Conservation (phyloP, 2,329 filamentous ascomycete genomes). For the Fulvia fulva region DNA sequence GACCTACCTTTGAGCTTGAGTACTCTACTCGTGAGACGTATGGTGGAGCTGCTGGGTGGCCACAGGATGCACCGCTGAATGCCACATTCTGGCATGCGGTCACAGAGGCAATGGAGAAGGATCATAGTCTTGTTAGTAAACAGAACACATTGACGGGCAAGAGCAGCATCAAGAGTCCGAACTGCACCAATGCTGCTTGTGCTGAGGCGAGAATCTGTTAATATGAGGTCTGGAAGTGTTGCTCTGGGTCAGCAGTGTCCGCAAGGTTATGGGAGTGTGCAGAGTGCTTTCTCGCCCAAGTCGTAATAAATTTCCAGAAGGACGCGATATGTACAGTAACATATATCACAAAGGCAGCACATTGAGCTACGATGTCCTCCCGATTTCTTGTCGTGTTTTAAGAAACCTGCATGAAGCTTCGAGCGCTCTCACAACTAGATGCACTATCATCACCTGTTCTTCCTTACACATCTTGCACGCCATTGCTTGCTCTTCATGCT, state of each 20-base stretch:
- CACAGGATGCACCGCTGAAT: constrained; percentile 49
- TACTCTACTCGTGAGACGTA: constrained; percentile 52
- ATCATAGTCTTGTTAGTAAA: constrained; percentile 46
- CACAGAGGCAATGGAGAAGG: constrained; percentile 54
- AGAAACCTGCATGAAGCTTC: too few species aligned
- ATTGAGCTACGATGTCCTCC: too few species aligned
- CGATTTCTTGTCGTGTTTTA: too few species aligned
- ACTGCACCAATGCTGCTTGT: constrained; percentile 51
- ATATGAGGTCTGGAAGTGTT: constrained; percentile 55
- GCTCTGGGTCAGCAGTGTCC: constrained; percentile 50
- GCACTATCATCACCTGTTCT: too few species aligned
- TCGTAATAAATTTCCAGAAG: neutral
- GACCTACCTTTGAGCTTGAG: constrained; percentile 48
- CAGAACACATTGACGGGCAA: constrained; percentile 54
- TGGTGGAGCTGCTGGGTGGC: constrained; percentile 44
- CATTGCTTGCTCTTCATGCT: too few species aligned
- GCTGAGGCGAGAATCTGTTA: constrained; percentile 55
- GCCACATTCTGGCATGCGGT: constrained; percentile 58
- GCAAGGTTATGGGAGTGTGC: constrained; percentile 47
- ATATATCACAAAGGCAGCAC: neutral
- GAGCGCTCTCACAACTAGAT: too few species aligned
- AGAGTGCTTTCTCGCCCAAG: constrained; percentile 34
- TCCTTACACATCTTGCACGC: too few species aligned
- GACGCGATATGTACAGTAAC: neutral
- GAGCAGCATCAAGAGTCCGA: constrained; percentile 47